Percentiles rank a stretch among this genome's conserved stretches.
Conservation (phyloP, 805 yeast genomes). For the Wickerhamiella kurtzmanii region DNA sequence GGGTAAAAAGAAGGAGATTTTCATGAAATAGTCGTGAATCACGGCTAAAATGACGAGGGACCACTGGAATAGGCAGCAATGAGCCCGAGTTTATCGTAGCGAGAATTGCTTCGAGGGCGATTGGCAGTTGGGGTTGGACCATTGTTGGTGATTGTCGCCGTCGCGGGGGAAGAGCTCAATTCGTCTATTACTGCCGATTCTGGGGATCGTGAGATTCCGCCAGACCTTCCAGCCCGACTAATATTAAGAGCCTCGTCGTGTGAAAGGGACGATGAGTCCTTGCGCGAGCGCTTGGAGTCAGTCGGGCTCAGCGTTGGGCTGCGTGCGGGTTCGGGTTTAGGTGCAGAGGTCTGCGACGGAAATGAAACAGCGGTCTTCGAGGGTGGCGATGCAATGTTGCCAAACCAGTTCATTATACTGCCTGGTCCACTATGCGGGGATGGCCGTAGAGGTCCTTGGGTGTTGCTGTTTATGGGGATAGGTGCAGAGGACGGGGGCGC, state of each 20-base stretch:
- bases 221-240: constrained; percentile 20
- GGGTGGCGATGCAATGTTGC: background rate
- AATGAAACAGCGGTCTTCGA: background rate
- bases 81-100: constrained; percentile 25
- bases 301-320: background rate
- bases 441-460: background rate
- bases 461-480: background rate
- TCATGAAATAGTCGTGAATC: too few relatives aligned
- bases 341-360: background rate
- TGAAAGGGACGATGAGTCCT: constrained; percentile 20
- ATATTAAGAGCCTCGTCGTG: constrained; percentile 29
- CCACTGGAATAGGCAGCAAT: constrained; percentile 29
- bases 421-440: background rate
- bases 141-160: background rate
- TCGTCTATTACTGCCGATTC: constrained; percentile 2
- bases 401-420: background rate
- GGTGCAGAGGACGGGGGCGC: too few relatives aligned
- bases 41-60: constrained; percentile 19
- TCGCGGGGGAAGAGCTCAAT: background rate
- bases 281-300: constrained; percentile 10
- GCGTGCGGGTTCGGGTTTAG: background rate
- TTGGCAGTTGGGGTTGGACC: background rate
- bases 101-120: constrained; percentile 1
- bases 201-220: constrained; percentile 10
- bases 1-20: background rate